Conservation (phyloP, 345 rosid genomes). For the Eutrema japonicum region DNA sequence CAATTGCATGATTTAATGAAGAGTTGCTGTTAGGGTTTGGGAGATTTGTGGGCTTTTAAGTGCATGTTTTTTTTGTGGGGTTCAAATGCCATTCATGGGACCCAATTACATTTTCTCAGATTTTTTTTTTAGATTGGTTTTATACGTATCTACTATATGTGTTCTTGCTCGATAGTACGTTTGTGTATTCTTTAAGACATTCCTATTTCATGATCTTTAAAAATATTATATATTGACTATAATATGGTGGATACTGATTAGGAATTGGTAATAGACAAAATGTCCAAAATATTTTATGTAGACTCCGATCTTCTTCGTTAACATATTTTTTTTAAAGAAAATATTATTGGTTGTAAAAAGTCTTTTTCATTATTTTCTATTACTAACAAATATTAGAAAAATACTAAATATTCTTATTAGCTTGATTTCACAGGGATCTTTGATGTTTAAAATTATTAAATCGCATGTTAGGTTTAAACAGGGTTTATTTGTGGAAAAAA, state of each 20-base stretch:
- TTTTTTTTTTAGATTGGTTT: slow-evolving; percentile 14
- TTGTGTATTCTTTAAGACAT: neutral
- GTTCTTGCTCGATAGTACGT: neutral
- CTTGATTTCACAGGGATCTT: neutral
- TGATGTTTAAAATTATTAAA: neutral
- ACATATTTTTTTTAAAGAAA: too few relatives aligned
- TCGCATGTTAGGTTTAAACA: slow-evolving; percentile 28
- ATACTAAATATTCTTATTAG: neutral
- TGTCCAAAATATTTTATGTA: neutral
- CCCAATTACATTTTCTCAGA: slow-evolving; percentile 34
- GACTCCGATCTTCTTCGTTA: neutral
- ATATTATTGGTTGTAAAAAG: neutral
- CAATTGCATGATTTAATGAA: slow-evolving; percentile 48
- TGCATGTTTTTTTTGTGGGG: slow-evolving; percentile 44
- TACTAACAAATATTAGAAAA: neutral
- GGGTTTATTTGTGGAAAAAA: slow-evolving; percentile 22
- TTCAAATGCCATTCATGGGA: slow-evolving; percentile 35
- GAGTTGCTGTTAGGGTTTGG: slow-evolving; percentile 49
- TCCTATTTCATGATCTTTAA: neutral
- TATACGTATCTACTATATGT: slow-evolving; percentile 7
- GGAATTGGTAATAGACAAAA: neutral
- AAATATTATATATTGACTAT: neutral
- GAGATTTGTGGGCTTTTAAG: slow-evolving; percentile 46
- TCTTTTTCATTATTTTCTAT: neutral
- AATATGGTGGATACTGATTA: neutral